Percentiles rank a stretch among this genome's conserved stretches.
These are phyloP conservation scores for Neonectria faginata DNA, from an alignment of 2,329 filamentous ascomycete genomes.

Conservation along the genomic window DNA sequence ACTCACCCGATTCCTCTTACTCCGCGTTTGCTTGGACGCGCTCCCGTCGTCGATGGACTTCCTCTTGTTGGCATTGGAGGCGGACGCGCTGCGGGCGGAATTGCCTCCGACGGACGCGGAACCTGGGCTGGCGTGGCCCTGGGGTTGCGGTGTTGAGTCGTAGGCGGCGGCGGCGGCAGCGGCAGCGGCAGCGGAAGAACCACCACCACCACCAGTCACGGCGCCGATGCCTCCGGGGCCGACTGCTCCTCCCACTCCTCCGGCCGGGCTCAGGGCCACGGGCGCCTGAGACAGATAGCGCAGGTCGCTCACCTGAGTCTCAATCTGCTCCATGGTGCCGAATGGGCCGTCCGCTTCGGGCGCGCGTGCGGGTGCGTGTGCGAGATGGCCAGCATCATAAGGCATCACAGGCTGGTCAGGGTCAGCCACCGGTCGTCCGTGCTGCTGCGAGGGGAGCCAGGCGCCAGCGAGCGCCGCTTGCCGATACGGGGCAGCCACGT, in stretches of 20 bases:
- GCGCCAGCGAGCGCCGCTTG: not conserved
- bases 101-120: slow-evolving; percentile 61
- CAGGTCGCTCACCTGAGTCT: slow-evolving; percentile 66
- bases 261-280: slow-evolving; percentile 42
- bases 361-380: slow-evolving; percentile 17
- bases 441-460: slow-evolving; percentile 8
- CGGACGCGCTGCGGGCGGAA: slow-evolving; percentile 56
- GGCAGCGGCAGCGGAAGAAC: slow-evolving; percentile 30
- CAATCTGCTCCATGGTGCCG: slow-evolving; percentile 63
- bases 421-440: slow-evolving; percentile 11
- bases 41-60: slow-evolving; percentile 57
- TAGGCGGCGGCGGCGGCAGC: slow-evolving; percentile 49
- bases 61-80: slow-evolving; percentile 49
- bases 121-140: slow-evolving; percentile 51
- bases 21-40: slow-evolving; percentile 63
- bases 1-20: slow-evolving; percentile 70
- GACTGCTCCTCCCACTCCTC: slow-evolving; percentile 20
- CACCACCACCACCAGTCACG: slow-evolving; percentile 21
- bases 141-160: slow-evolving; percentile 48
- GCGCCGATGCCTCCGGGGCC: slow-evolving; percentile 36
- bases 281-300: slow-evolving; percentile 61
- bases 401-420: slow-evolving; percentile 23
- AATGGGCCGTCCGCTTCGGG: slow-evolving; percentile 39
- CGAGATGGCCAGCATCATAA: slow-evolving; percentile 28
- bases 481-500: slow-evolving; percentile 29